Evolutionary conservation across 2,329 filamentous ascomycete species (phyloP).

Genomic region (Fusarium udum): DNA sequence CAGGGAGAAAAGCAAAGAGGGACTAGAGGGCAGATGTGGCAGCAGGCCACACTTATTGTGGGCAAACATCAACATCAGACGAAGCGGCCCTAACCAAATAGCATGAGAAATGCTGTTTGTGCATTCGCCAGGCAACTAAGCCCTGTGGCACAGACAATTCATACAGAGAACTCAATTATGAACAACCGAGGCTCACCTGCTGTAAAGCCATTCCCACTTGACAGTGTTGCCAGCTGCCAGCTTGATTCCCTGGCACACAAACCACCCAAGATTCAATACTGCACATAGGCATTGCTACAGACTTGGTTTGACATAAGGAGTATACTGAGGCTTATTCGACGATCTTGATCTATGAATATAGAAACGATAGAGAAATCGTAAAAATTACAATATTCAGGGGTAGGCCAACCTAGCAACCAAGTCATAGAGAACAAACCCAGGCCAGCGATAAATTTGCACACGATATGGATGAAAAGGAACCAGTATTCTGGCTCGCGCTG

Average conservation of each 20-base stretch:
- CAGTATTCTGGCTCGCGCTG: rapidly evolving
- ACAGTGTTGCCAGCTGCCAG: slow-evolving; percentile 14
- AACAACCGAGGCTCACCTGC: neutral
- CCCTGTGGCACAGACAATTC: neutral
- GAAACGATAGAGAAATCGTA: no score
- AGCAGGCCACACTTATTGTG: neutral
- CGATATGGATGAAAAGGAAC: neutral
- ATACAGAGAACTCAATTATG: no score
- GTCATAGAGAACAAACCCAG: no score
- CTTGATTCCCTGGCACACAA: neutral
- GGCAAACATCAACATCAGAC: slow-evolving; percentile 4
- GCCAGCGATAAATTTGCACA: neutral
- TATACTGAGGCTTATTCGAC: rapidly evolving
- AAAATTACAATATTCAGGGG: neutral
- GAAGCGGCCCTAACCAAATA: slow-evolving; percentile 14
- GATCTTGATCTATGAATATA: neutral
- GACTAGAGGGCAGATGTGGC: neutral
- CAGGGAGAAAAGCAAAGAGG: neutral
- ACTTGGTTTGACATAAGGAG: no score
- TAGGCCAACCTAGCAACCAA: neutral
- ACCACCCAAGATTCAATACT: no score
- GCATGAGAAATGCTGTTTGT: neutral
- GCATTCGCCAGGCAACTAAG: neutral
- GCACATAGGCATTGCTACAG: neutral
- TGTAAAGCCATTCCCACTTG: neutral